Base-by-base conservation (phyloP, 1,139 yeast species). In the Yamadazyma spencermartinsiae region DNA sequence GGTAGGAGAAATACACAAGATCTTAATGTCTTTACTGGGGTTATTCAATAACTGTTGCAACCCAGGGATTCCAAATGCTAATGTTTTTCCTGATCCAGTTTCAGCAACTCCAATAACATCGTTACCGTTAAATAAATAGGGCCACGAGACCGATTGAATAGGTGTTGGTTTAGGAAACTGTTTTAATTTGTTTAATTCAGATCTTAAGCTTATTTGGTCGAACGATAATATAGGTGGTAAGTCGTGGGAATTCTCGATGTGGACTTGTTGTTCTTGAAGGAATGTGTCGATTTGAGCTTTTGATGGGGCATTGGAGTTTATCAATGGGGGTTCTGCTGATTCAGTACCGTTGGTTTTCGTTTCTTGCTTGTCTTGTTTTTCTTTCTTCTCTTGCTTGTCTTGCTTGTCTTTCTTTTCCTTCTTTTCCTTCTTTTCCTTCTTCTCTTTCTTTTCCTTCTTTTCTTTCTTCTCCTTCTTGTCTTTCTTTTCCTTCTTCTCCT, bases 51-150 rank as follows among this genome's bases (percentile, higher is more conserved):
- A 68, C 49, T 81, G 81, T 60, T 88, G 76, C 42, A 92, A 76
- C n/a, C 97, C 97, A 32, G 99, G 99, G 14, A 92, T 95, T 56
- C 98, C 96, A 60, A 92, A 92, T 1, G 98, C 98, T 64, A 90
- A 83, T 0, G 98, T 92, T 63, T 92, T 92, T 55, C 98, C 98
- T 0, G 96, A 88, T 33, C 98, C 98, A 10, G 98, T 92, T 67
- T 92, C 98, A 20, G 98, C 98, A 45, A 94, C 97, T 58, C 98
- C 98, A 48, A 92, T 80, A 27, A 90, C 96, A 60, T 92, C 98
- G 48, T 84, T 76, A 14, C 86, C 86, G 24, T 80, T 67, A 38
- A 92, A 68, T 38, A 94, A 68, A 56, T 80, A 89, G 48, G 99
- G 99, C 98, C 98, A 92, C 10, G 98, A 79, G 24, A 82, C 90